Conservation (phyloP, 345 rosid genomes). For the Diplotaxis tenuifolia region DNA sequence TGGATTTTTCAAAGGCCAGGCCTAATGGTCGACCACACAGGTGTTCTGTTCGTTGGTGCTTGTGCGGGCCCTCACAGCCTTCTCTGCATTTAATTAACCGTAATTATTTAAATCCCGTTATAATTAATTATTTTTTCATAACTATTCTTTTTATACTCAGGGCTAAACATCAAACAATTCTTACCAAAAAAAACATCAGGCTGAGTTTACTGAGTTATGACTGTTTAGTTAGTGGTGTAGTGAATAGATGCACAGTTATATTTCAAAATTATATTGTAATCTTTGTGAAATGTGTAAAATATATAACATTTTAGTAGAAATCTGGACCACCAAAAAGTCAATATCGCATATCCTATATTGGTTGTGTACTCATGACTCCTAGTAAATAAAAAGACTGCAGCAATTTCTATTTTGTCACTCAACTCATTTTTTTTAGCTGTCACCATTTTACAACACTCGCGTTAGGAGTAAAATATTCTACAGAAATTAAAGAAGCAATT, state of each 20-base stretch:
- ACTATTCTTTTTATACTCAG: too few species aligned
- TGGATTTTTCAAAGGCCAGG: constrained; percentile 51
- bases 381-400: background rate
- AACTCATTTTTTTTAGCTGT: background rate
- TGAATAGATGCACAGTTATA: background rate
- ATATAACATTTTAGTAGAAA: too few species aligned
- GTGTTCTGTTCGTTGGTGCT: constrained; percentile 53
- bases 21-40: constrained; percentile 84
- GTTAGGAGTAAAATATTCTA: background rate
- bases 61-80: constrained; percentile 42
- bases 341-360: background rate
- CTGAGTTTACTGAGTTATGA: too few species aligned
- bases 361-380: background rate
- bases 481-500: background rate
- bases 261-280: background rate
- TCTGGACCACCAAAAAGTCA: background rate
- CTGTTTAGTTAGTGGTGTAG: too few species aligned
- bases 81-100: constrained; percentile 38
- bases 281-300: too few species aligned
- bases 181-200: too few species aligned
- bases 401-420: background rate
- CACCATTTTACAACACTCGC: background rate
- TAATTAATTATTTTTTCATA: too few species aligned
- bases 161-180: too few species aligned
- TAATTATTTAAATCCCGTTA: too few species aligned